Evolutionary conservation across 2,329 filamentous ascomycete genomes (phyloP).

Genomic region (Fusarium metavorans): DNA sequence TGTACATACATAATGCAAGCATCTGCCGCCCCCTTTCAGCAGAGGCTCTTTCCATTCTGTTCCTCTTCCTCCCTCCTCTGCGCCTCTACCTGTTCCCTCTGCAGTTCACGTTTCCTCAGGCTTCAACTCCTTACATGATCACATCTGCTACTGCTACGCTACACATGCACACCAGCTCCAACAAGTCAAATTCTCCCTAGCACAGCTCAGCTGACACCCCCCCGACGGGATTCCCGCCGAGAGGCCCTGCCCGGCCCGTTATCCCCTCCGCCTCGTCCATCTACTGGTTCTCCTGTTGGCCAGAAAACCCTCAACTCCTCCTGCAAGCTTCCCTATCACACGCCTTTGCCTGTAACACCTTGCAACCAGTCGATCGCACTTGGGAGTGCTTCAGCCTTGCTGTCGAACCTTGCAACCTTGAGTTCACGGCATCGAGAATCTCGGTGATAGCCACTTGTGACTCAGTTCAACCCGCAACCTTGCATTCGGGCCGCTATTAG

Average conservation of each 20-base stretch:
- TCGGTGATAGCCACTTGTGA: constrained; percentile 16
- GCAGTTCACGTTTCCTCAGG: constrained; percentile 21
- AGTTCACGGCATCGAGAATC: constrained; percentile 22
- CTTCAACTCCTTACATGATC: constrained; percentile 22
- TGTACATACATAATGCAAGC: constrained; percentile 26
- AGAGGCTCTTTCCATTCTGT: constrained; percentile 8
- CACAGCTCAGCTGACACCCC: constrained; percentile 32
- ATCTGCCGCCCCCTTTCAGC: constrained; percentile 15
- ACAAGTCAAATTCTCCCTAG: constrained; percentile 7
- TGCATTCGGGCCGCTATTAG: constrained; percentile 10
- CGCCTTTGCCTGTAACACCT: constrained; percentile 7
- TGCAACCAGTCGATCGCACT: constrained; percentile 16
- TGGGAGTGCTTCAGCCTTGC: constrained; percentile 19
- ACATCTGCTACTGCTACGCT: constrained; percentile 4
- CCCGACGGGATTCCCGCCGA: constrained; percentile 23
- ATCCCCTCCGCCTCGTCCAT: constrained; percentile 22
- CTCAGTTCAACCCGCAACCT: constrained; percentile 23
- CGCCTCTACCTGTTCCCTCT: constrained; percentile 2
- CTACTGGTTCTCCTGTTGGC: constrained; percentile 24
- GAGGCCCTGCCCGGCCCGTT: constrained; percentile 15
- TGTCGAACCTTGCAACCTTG: background rate
- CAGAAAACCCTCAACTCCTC: constrained; percentile 16
- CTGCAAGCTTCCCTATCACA: constrained; percentile 18
- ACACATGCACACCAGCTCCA: constrained; percentile 25
- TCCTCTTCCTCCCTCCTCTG: background rate